Base-by-base conservation (phyloP, 2,329 filamentous ascomycete species). In the Botrytis hyacinthi region DNA sequence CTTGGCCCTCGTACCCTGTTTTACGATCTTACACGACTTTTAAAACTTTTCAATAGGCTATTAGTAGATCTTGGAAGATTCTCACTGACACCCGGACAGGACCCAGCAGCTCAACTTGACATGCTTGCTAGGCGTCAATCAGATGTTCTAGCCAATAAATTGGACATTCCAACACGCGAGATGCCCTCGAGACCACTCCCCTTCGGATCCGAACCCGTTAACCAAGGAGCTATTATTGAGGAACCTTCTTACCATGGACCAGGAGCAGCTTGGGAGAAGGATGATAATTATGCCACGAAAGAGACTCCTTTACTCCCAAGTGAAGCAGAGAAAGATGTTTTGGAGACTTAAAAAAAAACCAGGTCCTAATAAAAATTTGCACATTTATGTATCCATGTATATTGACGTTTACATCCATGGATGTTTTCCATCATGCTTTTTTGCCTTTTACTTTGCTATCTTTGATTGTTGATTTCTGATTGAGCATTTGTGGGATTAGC, bases 51-150 rank as follows among this genome's bases (percentile, higher is more conserved):
- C 59, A 44, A 70, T 54, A 70, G 44, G 29, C 57, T 73, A 40
- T 37, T 62, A 29, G 37, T 70, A 44, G 71, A 73, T 63, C 71
- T 70, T 70, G 16, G 26, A 5, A 51, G 37, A 62, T 70, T 70
- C 44, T 73, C 71, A 73, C 71, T 73, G n/a, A 73, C 71, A 62
- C 40, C 51, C 37, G 59, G 59, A 85, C 82, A 93, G 91, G 91
- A 95, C 83, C 92, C 92, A 74, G 83, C 86, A 78, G 87, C 84
- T 75, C 90, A 91, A 83, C 88, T 95, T 78, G 89, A 92, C 81
- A 90, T 91, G 82, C 86, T 94, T 76, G 90, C 88, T 74, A 85
- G 86, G 80, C 87, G 89, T 79, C 91, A 93, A 82, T 89, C 87
- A 72, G 88, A 90, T 77, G 85, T 87, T 72, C 83, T 93, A 77